Conservation (phyloP, 177 flowering plant species). For the Vitis hybrid region DNA sequence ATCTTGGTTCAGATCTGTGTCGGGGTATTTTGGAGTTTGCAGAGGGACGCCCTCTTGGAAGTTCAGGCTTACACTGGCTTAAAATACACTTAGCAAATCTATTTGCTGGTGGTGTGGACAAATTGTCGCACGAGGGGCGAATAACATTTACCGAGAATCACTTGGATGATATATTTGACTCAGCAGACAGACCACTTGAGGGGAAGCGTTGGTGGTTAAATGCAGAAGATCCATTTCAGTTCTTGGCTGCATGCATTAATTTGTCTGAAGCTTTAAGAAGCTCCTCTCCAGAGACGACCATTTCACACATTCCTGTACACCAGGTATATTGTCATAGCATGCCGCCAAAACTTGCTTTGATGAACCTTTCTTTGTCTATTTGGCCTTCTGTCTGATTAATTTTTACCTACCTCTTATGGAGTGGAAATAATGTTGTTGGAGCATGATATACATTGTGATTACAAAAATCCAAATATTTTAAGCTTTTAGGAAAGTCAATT, state of each 20-base stretch:
- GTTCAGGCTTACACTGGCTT: constrained; percentile 68
- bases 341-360: not conserved
- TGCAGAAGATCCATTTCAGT: constrained; percentile 84
- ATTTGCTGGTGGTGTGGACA: constrained; percentile 78
- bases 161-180: constrained; percentile 71
- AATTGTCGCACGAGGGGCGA: constrained; percentile 63
- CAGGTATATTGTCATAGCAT: constrained; percentile 38
- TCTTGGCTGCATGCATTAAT: constrained; percentile 70
- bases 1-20: constrained; percentile 78
- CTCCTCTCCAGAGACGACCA: constrained; percentile 55
- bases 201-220: constrained; percentile 79
- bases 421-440: not conserved
- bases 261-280: constrained; percentile 69
- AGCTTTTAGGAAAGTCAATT: no score
- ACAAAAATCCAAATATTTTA: no score
- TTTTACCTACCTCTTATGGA: not conserved
- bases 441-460: not conserved
- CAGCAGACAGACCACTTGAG: constrained; percentile 78
- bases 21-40: constrained; percentile 74
- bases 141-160: constrained; percentile 65
- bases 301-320: constrained; percentile 74
- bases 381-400: not conserved
- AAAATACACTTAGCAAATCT: constrained; percentile 76
- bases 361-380: not conserved
- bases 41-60: constrained; percentile 72